These are phyloP conservation scores for Letharia lupina DNA, from an alignment of 495 filamentous ascomycete species.

Conservation along the genomic window DNA sequence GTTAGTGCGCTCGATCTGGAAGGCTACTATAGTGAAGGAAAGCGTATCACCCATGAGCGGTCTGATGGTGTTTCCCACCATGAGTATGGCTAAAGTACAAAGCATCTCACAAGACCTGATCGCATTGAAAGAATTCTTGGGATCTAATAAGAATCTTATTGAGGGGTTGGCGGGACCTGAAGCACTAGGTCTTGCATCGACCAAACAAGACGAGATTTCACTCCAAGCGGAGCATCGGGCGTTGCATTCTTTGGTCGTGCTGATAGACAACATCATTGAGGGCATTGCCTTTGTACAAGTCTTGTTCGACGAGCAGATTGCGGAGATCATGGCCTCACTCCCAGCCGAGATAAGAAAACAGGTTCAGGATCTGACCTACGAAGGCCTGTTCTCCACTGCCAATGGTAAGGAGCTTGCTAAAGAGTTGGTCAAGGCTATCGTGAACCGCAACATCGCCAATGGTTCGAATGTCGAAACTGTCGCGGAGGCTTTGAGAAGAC, in stretches of 20 bases:
- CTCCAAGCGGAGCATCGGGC: conserved; percentile 90
- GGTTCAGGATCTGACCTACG: conserved; percentile 71
- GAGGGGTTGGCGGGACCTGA: conserved; percentile 85
- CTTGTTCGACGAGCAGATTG: conserved; percentile 82
- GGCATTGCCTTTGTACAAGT: conserved; percentile 92
- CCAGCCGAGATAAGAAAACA: conserved; percentile 56
- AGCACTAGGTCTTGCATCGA: conserved; percentile 58
- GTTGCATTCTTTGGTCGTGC: conserved; percentile 69
- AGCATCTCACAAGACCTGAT: conserved; percentile 72
- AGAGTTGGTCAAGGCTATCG: conserved; percentile 93
- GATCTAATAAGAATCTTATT: conserved; percentile 78
- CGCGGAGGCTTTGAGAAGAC: conserved; percentile 78
- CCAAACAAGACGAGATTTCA: conserved; percentile 79
- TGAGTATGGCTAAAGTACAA: conserved; percentile 56
- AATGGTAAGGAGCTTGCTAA: conserved; percentile 87
- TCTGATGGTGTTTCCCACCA: conserved; percentile 39
- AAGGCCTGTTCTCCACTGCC: conserved; percentile 69
- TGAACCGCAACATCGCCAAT: conserved; percentile 91
- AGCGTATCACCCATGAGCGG: conserved; percentile 50
- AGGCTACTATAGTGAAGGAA: conserved; percentile 50
- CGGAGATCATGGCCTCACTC: conserved; percentile 80
- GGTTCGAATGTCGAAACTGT: conserved; percentile 96
- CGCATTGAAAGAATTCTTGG: conserved; percentile 68
- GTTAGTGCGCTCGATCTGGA: conserved; percentile 81
- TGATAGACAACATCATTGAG: conserved; percentile 82